These are phyloP conservation scores for Amorphotheca resinae DNA, from an alignment of 495 filamentous ascomycete genomes.

Conservation along the genomic window DNA sequence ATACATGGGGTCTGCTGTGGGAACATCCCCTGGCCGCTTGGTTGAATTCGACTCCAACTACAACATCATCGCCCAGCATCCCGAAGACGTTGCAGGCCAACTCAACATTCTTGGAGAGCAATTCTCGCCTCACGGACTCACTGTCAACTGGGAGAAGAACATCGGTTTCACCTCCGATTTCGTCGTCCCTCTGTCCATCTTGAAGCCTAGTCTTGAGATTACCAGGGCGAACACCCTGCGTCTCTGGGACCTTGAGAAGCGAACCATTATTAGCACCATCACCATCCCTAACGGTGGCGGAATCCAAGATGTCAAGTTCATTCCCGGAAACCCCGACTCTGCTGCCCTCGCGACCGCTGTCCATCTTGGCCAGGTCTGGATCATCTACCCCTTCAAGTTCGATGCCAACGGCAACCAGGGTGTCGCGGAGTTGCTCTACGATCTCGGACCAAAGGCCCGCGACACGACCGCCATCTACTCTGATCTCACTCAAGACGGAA, in stretches of 20 bases:
- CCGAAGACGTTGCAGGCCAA: constrained; percentile 36
- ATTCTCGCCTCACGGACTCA: constrained; percentile 48
- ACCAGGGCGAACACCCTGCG: constrained; percentile 42
- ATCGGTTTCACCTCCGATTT: constrained; percentile 50
- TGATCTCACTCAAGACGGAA: constrained; percentile 47
- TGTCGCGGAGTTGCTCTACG: constrained; percentile 42
- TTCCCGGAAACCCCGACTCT: constrained; percentile 44
- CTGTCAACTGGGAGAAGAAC: constrained; percentile 43
- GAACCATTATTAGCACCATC: constrained; percentile 46
- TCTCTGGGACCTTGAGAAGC: constrained; percentile 40
- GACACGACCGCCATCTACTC: constrained; percentile 49
- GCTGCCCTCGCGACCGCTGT: constrained; percentile 51
- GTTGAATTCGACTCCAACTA: constrained; percentile 46
- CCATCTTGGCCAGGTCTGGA: constrained; percentile 49
- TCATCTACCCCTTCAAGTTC: constrained; percentile 49
- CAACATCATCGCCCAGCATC: constrained; percentile 50
- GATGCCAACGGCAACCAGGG: constrained; percentile 41
- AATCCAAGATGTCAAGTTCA: constrained; percentile 56
- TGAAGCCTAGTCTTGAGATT: constrained; percentile 45
- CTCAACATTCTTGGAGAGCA: constrained; percentile 45
- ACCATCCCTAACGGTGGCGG: constrained; percentile 47
- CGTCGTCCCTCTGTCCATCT: constrained; percentile 44
- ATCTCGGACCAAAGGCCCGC: constrained; percentile 42
- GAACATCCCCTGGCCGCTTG: constrained; percentile 45
- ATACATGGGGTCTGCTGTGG: constrained; percentile 43